Conservation (phyloP, 208 protist species). For the Acanthamoeba sp. region DNA sequence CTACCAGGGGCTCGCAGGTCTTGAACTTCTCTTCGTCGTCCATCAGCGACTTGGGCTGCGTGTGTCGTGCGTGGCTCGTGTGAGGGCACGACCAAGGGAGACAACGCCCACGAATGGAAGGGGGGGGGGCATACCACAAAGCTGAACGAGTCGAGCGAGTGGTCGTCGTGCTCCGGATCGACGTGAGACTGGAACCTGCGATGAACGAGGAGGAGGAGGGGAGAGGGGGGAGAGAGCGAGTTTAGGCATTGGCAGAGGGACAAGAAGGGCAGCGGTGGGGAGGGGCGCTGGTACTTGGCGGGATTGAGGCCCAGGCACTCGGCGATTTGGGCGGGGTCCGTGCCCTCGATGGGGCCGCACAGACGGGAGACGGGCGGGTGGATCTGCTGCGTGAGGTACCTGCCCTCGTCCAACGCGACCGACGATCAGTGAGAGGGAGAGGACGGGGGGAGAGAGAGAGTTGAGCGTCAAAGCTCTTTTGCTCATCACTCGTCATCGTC, state of each 20-base stretch:
- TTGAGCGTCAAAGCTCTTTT: too few relatives aligned
- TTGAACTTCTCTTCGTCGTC: constrained; percentile 52
- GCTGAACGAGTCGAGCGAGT: constrained; percentile 17
- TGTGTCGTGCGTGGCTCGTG: background rate
- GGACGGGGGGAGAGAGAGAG: too few relatives aligned
- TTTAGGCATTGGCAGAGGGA: too few relatives aligned
- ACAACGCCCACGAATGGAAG: too few relatives aligned
- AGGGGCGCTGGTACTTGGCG: background rate
- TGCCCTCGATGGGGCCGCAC: constrained; percentile 71
- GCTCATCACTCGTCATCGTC: too few relatives aligned
- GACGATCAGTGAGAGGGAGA: too few relatives aligned
- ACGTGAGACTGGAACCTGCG: constrained; percentile 34
- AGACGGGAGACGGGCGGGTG: constrained; percentile 65
- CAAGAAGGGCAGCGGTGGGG: background rate
- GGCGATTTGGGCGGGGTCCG: constrained; percentile 58
- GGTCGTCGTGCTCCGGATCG: background rate
- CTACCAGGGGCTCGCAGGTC: constrained; percentile 6
- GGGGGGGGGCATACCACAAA: background rate
- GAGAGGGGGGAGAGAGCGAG: background rate
- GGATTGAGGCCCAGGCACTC: constrained; percentile 67
- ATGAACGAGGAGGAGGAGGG: background rate
- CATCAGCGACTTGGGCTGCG: constrained; percentile 47
- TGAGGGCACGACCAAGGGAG: too few relatives aligned
- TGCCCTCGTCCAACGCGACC: background rate
- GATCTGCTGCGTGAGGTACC: constrained; percentile 75